A percentile compares a stretch with the other conserved stretches of the same genome.
Evolutionary conservation across 176 grass and related monocot species (phyloP).

Genomic region (Avena insularis): DNA sequence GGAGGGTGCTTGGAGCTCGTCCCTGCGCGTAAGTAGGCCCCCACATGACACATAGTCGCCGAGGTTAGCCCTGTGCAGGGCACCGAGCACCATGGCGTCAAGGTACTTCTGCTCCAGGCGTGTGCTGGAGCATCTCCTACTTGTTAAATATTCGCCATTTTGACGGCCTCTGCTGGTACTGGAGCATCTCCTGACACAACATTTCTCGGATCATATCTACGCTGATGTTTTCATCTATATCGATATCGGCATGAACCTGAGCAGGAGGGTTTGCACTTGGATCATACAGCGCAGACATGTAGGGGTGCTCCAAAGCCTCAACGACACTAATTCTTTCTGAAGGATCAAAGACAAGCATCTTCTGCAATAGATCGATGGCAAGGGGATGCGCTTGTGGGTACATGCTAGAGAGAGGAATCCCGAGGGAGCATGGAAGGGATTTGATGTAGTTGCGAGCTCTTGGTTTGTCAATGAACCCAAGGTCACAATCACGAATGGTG

Average conservation of each 20-base stretch:
- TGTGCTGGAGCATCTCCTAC: background rate
- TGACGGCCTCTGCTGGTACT: slow-evolving; percentile 44
- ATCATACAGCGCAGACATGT: slow-evolving; percentile 63
- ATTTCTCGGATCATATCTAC: slow-evolving; percentile 58
- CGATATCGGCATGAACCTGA: slow-evolving; percentile 44
- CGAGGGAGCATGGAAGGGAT: slow-evolving; percentile 53
- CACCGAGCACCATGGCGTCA: background rate
- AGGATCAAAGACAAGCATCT: slow-evolving; percentile 63
- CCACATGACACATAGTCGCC: no score
- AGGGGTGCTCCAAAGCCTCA: slow-evolving; percentile 58
- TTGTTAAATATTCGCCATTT: slow-evolving; percentile 42
- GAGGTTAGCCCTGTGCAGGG: background rate
- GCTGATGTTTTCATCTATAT: slow-evolving; percentile 53
- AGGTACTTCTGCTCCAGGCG: background rate
- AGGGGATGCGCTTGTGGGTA: slow-evolving; percentile 51
- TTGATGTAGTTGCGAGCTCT: slow-evolving; percentile 58
- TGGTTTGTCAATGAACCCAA: slow-evolving; percentile 53
- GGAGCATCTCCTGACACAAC: slow-evolving; percentile 68
- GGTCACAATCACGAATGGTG: slow-evolving; percentile 52
- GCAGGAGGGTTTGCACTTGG: slow-evolving; percentile 56
- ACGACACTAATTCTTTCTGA: slow-evolving; percentile 59
- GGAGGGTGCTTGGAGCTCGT: no score
- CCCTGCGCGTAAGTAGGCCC: no score
- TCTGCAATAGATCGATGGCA: slow-evolving; percentile 64
- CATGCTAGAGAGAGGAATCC: slow-evolving; percentile 46